These are phyloP conservation scores for Fomitopsis serialis DNA, from an alignment of 768 basidiomycete genomes.

Conservation along the genomic window DNA sequence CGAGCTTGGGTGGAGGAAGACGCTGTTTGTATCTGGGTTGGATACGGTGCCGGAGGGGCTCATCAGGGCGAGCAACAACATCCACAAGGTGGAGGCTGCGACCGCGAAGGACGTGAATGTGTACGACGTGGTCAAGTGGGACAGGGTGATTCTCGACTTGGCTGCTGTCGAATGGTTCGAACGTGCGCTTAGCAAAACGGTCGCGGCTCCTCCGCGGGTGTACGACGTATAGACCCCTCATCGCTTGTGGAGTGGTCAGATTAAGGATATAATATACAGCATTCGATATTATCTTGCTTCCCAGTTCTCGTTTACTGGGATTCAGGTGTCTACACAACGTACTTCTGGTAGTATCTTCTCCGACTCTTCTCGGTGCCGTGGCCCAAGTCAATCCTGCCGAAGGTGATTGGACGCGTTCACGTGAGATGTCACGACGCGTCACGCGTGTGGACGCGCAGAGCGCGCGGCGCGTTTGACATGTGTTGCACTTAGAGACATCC, in stretches of 20 bases:
- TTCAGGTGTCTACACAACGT: neutral
- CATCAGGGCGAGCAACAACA: constrained; percentile 59
- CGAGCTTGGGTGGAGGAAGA: constrained; percentile 61
- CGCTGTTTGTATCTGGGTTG: constrained; percentile 72
- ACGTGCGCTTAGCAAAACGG: constrained; percentile 45
- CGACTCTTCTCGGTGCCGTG: too few species aligned
- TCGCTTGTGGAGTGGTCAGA: neutral
- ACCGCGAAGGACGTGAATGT: constrained; percentile 66
- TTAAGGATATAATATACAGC: too few species aligned
- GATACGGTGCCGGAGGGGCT: constrained; percentile 49
- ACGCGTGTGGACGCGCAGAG: constrained; percentile 4
- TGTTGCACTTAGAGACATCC: neutral
- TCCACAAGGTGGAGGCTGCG: constrained; percentile 61
- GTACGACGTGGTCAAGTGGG: constrained; percentile 82
- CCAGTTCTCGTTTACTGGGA: neutral
- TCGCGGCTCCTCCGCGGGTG: neutral
- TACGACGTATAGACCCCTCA: constrained; percentile 2
- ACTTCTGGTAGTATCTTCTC: too few species aligned
- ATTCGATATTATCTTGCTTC: too few species aligned
- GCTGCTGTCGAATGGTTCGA: constrained; percentile 80
- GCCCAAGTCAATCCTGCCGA: too few species aligned
- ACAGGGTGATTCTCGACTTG: constrained; percentile 74
- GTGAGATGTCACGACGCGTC: constrained; percentile 15
- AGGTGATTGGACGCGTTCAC: constrained; percentile 15
- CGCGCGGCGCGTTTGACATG: too few species aligned